Percentiles rank a stretch among this genome's conserved stretches.
phyloP scores from a whole-genome alignment of 495 filamentous ascomycete genomes.

The Penicillium turbatum region DNA sequence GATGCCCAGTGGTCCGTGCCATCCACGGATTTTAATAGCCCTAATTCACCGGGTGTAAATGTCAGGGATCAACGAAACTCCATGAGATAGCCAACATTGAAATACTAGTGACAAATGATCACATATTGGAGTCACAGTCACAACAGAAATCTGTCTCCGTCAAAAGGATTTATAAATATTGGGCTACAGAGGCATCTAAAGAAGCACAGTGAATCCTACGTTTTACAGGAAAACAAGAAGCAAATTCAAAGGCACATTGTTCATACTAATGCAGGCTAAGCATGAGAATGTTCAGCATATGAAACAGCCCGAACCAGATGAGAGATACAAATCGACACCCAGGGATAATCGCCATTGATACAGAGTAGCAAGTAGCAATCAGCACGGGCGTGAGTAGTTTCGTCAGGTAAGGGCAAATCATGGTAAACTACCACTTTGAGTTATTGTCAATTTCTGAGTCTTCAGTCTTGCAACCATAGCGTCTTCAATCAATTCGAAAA shows the following conservation, averaged over 20 bases:
- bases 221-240: neutral
- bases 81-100: too few species aligned
- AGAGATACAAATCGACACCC: slow-evolving; percentile 1
- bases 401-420: slow-evolving; percentile 5
- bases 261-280: slow-evolving; percentile 14
- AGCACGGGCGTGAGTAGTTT: neutral
- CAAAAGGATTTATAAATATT: too few species aligned
- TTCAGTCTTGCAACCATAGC: slow-evolving; percentile 1
- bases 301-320: slow-evolving; percentile 1
- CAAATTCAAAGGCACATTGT: neutral
- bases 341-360: neutral
- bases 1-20: too few species aligned
- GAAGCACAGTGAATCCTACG: too few species aligned
- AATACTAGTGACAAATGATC: too few species aligned
- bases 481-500: neutral
- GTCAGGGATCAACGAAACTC: too few species aligned
- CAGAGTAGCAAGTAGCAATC: neutral
- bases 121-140: too few species aligned
- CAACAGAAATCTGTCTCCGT: too few species aligned
- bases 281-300: slow-evolving; percentile 15
- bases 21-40: too few species aligned
- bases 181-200: too few species aligned
- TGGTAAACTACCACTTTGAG: slow-evolving; percentile 1
- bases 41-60: too few species aligned
- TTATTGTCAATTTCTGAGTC: neutral